Evolutionary conservation across 495 filamentous ascomycete species (phyloP), one percentile per base, ranked within the genome.

Genomic region (Hypoxylon perforatum): DNA sequence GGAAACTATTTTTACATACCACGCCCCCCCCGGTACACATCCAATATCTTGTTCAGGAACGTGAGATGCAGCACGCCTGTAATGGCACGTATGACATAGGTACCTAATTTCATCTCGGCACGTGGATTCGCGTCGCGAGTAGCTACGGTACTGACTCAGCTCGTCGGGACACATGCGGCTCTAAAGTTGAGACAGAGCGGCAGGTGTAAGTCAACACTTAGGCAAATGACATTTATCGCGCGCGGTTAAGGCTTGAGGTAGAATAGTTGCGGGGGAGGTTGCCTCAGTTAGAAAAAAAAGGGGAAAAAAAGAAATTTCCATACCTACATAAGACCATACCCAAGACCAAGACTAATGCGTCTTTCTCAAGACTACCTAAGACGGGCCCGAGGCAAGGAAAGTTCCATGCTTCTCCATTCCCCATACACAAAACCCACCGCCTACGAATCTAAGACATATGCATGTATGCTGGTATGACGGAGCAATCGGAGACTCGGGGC

Each of bases 301-400:
- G 19, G 17, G 33, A 46, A 45, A 4, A 56, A 50, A 21, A 42
- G 41, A 35, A 41, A 38, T 35, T 35, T 23, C 21, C n/a, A n/a
- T n/a, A n/a, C n/a, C n/a, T n/a, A n/a, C n/a, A n/a, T n/a, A n/a
- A n/a, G n/a, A n/a, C n/a, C n/a, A n/a, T n/a, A n/a, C n/a, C 25
- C 45, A 25, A 38, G 38, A 42, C 61, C 30, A 61, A 46, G 53
- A 49, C 38, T 10, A 12, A 39, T 11, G 38, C 48, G 30, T 36
- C 25, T 50, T 46, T 56, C 41, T 10, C 19, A 38, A n/a, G 35
- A 11, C 35, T 38, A 11, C 30, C 30, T 42, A 11, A 4, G 39
- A 53, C 53, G 58, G 49, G 58, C 57, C 64, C 64, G 58, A 62
- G 47, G 22, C 39, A 49, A n/a, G 30, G 44, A 61, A 66, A 61